Evolutionary conservation across 2,329 filamentous ascomycete genomes (phyloP).

Genomic region (Pseudogymnoascus sp.): DNA sequence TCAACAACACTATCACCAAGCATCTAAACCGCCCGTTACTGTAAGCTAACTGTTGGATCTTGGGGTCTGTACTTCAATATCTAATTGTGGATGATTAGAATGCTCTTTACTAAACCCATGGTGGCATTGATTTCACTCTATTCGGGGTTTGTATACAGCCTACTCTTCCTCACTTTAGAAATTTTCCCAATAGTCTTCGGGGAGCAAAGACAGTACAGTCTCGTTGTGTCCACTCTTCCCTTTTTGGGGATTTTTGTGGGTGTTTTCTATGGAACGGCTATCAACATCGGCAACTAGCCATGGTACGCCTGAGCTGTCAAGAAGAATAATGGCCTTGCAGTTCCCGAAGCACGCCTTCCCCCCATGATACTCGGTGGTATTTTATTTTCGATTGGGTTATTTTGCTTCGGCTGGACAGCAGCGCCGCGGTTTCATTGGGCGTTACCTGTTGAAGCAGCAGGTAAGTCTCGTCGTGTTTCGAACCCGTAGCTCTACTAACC

Average conservation of each 20-base stretch:
- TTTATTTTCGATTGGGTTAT: constrained; percentile 25
- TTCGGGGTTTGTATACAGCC: constrained; percentile 62
- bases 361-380: constrained; percentile 38
- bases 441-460: constrained; percentile 20
- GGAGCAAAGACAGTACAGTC: constrained; percentile 52
- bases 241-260: constrained; percentile 43
- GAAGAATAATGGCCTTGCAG: constrained; percentile 33
- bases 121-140: constrained; percentile 62
- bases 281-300: constrained; percentile 32
- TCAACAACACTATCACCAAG: constrained; percentile 25
- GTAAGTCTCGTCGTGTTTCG: constrained; percentile 20
- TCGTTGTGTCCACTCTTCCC: constrained; percentile 53
- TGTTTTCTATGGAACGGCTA: constrained; percentile 44
- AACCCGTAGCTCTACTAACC: constrained; percentile 31
- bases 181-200: constrained; percentile 55
- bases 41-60: not conserved
- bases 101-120: constrained; percentile 52
- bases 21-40: constrained; percentile 27
- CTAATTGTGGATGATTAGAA: constrained; percentile 19
- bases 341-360: constrained; percentile 40
- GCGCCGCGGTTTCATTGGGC: constrained; percentile 21
- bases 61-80: too few relatives aligned
- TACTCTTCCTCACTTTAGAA: constrained; percentile 53
- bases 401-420: constrained; percentile 28
- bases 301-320: constrained; percentile 23